Evolutionary conservation across 495 filamentous ascomycete genomes (phyloP), one percentile per base, ranked within the genome.

Genomic region (Pseudomonodictys pantanalensis): DNA sequence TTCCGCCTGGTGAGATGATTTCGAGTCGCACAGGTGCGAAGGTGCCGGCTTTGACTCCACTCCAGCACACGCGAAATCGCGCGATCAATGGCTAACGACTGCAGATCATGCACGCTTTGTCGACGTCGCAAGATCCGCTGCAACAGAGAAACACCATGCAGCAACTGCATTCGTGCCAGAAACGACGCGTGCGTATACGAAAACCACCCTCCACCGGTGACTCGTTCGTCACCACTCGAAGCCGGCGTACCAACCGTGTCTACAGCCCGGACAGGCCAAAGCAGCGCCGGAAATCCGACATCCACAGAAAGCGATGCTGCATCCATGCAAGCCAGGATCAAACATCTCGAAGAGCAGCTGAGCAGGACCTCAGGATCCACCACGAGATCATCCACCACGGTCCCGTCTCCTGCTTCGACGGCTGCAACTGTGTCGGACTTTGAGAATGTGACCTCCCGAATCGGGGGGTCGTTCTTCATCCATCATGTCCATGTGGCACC

Each of bases 81-180:
- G n/a, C n/a, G n/a, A n/a, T n/a, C n/a, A n/a, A n/a, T n/a, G n/a
- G n/a, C 39, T 56, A 17, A 56, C 41, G 4, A 35, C 17, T 20
- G 6, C 35, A 74, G 74, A n/a, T 73, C 79, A 2, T 81, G 79
- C 62, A 56, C 62, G 29, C 67, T 76, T 1, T 82, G 80, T 39
- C 66, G 78, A 28, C 73, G 65, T 54, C 72, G 78, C 12, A 82
- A 82, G 53, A 75, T 81, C n/a, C 68, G 70, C 59, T 82, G 80
- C 62, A 75, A 79, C 68, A 71, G 76, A 24, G 73, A 77, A 57
- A 64, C 28, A 11, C 78, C 80, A 4, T 83, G 78, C 56, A 78
- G 71, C 57, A 79, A 81, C 56, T 83, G 81, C 49, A 0, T 75
- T 1, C 73, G 73, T 9, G 77, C 78, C 1, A 76, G 70, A 51